phyloP scores from a whole-genome alignment of 2,329 filamentous ascomycete species.

The Leptographium procerum region DNA sequence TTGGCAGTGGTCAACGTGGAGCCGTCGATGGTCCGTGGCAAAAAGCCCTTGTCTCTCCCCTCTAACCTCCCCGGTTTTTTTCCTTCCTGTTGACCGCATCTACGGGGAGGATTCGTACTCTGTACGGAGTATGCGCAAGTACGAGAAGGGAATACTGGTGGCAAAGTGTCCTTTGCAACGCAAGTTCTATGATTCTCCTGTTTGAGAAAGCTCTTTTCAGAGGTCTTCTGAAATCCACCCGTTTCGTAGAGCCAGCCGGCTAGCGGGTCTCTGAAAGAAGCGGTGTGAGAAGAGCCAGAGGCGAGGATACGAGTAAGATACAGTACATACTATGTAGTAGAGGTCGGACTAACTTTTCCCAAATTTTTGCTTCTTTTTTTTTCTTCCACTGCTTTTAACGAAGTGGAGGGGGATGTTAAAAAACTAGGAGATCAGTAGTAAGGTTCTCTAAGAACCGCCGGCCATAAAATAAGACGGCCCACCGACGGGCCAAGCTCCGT shows the following conservation, averaged over 20 bases:
- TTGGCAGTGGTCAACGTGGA: neutral
- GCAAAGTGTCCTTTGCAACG: no score
- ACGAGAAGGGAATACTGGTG: no score
- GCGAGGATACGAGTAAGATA: no score
- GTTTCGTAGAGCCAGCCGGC: neutral
- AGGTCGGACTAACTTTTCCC: neutral
- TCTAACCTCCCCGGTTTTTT: neutral
- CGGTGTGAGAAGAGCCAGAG: neutral
- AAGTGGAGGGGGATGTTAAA: neutral
- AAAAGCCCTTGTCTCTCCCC: no score
- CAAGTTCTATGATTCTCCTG: neutral
- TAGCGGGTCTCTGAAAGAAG: neutral
- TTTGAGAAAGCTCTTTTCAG: neutral
- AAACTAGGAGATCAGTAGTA: neutral
- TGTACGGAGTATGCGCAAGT: neutral
- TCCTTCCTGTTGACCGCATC: neutral
- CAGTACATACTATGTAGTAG: no score
- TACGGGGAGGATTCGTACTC: neutral
- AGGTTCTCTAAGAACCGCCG: neutral
- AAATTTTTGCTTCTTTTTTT: neutral
- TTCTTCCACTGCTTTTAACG: neutral
- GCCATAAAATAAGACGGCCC: neutral
- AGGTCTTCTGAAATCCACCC: neutral
- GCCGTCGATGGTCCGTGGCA: neutral
- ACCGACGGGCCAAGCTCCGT: neutral